A percentile compares a stretch with the other conserved stretches of the same genome.
Evolutionary conservation across 305 asterid genomes (phyloP).

Genomic region (Coffea humblotiana): DNA sequence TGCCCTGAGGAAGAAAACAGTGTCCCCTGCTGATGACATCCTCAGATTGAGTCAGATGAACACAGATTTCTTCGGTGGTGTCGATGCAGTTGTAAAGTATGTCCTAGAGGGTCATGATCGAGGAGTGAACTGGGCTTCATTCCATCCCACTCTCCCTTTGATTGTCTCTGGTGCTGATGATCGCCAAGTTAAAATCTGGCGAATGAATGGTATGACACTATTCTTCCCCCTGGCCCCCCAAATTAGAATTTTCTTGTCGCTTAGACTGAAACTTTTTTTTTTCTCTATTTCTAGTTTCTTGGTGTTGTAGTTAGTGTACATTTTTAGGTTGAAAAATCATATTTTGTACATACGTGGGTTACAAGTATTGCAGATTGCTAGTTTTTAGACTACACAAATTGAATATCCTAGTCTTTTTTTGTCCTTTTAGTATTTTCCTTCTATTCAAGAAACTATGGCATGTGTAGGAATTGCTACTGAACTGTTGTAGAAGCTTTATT

Average conservation of each 20-base stretch:
- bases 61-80: slow-evolving; percentile 65
- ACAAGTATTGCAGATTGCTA: not conserved
- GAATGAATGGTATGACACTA: slow-evolving; percentile 83
- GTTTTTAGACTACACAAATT: not conserved
- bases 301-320: not conserved
- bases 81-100: slow-evolving; percentile 86
- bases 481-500: not conserved
- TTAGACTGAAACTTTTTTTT: not conserved
- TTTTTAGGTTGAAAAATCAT: not conserved
- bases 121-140: slow-evolving; percentile 89
- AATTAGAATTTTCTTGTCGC: not conserved
- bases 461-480: not conserved
- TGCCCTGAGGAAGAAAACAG: slow-evolving; percentile 86
- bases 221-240: not conserved
- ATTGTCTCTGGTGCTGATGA: slow-evolving; percentile 99
- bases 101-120: slow-evolving; percentile 88
- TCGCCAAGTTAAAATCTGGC: slow-evolving; percentile 99
- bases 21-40: slow-evolving; percentile 94
- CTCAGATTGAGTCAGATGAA: slow-evolving; percentile 91
- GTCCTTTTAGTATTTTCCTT: not conserved
- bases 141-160: slow-evolving; percentile 91
- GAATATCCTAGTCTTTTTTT: not conserved
- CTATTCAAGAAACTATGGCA: not conserved
- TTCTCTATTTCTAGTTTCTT: not conserved
- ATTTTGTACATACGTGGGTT: not conserved